Base-by-base conservation (phyloP, 2,329 filamentous ascomycete genomes). In the Leptosphaerulina australis region DNA sequence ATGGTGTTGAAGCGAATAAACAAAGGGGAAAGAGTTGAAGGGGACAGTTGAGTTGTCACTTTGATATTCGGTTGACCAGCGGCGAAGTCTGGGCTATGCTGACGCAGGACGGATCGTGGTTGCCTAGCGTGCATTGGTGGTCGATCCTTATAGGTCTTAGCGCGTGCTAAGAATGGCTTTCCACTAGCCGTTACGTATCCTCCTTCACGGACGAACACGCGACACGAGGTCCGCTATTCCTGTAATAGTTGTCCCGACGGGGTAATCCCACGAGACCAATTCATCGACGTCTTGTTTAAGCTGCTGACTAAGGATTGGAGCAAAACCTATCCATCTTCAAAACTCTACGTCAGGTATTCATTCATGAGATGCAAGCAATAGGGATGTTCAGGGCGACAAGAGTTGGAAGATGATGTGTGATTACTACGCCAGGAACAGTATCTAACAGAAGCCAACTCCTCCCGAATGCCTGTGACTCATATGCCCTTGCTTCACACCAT, bases 1-100 rank as follows among this genome's bases (percentile, higher is more conserved):
- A 28, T 41, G 39, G 25, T 48, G 38, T 35, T 28, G 38, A 38
- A 44, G 18, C 31, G 31, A 43, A 34, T 24, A 45, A 45, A 49
- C 30, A 53, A 50, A 48, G 22, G 31, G 39, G 31, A 15, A 34
- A 26, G 35, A 22, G 44, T 44, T 22, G 15, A n/a, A 40, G 24
- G 30, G 25, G 30, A 45, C 31, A n/a, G 33, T 4, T 35, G 33
- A 38, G n/a, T 45, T 25, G 34, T 39, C 43, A 29, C 44, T 39
- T 55, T 53, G 35, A 56, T 33, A 48, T 47, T 48, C 30, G 47
- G 31, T 33, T 21, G 52, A 36, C 28, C 28, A 55, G 55, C 51
- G 58, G 56, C 56, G 50, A 53, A 55, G 55, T 49, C 55, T 20
- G 36, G 58, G 56, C 61, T 51, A 53, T 55, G 60, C 51, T 26